These are phyloP conservation scores for Fistulina hepatica DNA, from an alignment of 1,284 basidiomycete genomes.

Conservation along the genomic window DNA sequence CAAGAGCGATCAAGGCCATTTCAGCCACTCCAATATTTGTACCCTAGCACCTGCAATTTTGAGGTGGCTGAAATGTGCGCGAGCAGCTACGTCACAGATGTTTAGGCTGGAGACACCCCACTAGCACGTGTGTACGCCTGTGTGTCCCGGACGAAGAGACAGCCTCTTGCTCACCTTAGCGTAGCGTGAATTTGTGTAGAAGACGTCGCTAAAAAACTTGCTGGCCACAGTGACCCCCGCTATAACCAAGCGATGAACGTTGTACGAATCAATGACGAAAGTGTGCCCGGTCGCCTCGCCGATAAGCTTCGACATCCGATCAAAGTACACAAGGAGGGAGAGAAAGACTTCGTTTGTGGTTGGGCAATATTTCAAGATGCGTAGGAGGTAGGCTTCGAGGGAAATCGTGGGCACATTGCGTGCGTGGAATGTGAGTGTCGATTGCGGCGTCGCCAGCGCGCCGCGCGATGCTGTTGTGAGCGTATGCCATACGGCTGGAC, in stretches of 20 bases:
- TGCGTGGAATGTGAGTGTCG: constrained; percentile 89
- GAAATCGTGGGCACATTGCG: constrained; percentile 91
- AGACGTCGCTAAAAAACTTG: constrained; percentile 98
- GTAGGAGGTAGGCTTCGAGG: constrained; percentile 88
- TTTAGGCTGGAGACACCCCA: too few species aligned
- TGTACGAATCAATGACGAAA: constrained; percentile 95
- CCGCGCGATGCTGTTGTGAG: constrained; percentile 72
- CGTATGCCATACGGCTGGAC: constrained; percentile 46
- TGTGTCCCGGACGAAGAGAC: too few species aligned
- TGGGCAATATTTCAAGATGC: constrained; percentile 97
- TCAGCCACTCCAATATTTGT: too few species aligned
- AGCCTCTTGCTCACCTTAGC: constrained; percentile 67
- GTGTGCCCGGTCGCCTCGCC: constrained; percentile 55
- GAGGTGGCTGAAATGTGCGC: too few species aligned
- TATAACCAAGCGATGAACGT: constrained; percentile 93
- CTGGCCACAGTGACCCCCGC: constrained; percentile 96
- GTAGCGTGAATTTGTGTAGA: constrained; percentile 98
- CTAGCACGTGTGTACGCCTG: not conserved
- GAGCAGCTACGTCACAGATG: too few species aligned
- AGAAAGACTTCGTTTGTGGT: constrained; percentile 98
- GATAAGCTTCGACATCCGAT: constrained; percentile 73
- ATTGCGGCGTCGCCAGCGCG: constrained; percentile 70
- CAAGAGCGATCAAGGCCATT: constrained; percentile 1
- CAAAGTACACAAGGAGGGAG: constrained; percentile 91
- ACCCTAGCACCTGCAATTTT: too few species aligned